Evolutionary conservation across 441 rosid genomes (phyloP).

Genomic region (Erodium moschatum): DNA sequence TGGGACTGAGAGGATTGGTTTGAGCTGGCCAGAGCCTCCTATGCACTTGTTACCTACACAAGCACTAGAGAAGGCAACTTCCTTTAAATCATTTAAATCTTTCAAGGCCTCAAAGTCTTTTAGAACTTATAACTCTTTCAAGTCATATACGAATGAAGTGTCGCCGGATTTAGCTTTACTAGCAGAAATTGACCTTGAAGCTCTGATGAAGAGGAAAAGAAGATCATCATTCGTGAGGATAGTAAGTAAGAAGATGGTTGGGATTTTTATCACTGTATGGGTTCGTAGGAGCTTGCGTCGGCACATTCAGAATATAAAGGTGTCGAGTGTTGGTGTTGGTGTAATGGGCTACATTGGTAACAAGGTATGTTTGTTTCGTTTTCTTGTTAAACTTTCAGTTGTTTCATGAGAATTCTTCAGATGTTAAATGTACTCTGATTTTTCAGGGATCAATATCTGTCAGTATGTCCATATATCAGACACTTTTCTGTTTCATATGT

Average conservation of each 20-base stretch:
- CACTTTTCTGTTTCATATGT: conserved; percentile 61
- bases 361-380: conserved; percentile 47
- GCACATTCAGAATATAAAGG: conserved; percentile 69
- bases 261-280: conserved; percentile 79
- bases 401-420: conserved; percentile 13
- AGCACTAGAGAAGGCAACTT: conserved; percentile 49
- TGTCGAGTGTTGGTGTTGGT: conserved; percentile 91
- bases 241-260: conserved; percentile 96
- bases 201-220: conserved; percentile 54
- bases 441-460: conserved; percentile 80
- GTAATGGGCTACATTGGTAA: conserved; percentile 94
- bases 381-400: neutral
- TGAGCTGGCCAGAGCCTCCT: conserved; percentile 87
- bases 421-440: conserved; percentile 22
- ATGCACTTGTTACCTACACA: conserved; percentile 53
- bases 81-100: conserved; percentile 36
- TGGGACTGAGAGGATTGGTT: conserved; percentile 69
- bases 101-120: conserved; percentile 41
- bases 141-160: conserved; percentile 35
- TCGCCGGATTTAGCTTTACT: conserved; percentile 38
- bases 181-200: conserved; percentile 57
- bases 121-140: conserved; percentile 50
- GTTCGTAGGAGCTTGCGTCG: conserved; percentile 73
- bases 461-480: conserved; percentile 79
- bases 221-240: conserved; percentile 62